These are phyloP conservation scores for Cladophialophora carrionii DNA, from an alignment of 2,329 filamentous ascomycete species.

Conservation along the genomic window DNA sequence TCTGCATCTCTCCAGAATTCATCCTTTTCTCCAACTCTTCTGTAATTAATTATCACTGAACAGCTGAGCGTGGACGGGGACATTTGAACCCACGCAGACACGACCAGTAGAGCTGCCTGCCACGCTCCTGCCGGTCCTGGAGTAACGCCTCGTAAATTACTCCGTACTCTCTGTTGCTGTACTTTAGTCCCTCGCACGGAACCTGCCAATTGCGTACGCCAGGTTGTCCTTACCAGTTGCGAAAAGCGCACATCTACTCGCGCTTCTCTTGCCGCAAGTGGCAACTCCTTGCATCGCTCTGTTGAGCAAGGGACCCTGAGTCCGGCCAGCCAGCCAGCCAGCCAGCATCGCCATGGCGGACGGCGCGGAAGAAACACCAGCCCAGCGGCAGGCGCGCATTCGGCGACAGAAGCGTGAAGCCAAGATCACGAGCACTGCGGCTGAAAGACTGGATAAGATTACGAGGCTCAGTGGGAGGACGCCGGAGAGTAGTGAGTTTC, in stretches of 20 bases:
- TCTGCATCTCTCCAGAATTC: neutral
- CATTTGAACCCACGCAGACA: neutral
- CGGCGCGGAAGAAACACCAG: conserved; percentile 49
- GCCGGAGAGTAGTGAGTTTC: conserved; percentile 46
- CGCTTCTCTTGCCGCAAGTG: neutral
- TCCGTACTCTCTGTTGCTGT: too few species aligned
- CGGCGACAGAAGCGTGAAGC: conserved; percentile 66
- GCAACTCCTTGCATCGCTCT: neutral
- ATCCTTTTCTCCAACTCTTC: neutral
- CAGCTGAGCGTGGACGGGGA: too few species aligned
- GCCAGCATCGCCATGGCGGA: conserved; percentile 20
- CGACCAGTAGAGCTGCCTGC: neutral
- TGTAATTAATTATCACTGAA: neutral
- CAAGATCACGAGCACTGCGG: conserved; percentile 63
- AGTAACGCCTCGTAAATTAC: too few species aligned
- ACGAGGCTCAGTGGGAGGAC: conserved; percentile 61
- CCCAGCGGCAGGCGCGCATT: conserved; percentile 59
- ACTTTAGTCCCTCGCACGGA: neutral
- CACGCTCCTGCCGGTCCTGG: neutral
- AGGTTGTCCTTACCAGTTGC: neutral
- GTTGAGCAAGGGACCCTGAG: neutral
- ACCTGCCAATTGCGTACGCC: neutral
- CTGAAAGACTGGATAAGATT: conserved; percentile 64
- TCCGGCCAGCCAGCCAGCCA: neutral
- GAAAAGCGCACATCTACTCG: neutral